Percentiles rank a stretch among this genome's conserved stretches.
phyloP scores from a whole-genome alignment of 176 grass and related monocot genomes.

The Metroxylon sagu region DNA sequence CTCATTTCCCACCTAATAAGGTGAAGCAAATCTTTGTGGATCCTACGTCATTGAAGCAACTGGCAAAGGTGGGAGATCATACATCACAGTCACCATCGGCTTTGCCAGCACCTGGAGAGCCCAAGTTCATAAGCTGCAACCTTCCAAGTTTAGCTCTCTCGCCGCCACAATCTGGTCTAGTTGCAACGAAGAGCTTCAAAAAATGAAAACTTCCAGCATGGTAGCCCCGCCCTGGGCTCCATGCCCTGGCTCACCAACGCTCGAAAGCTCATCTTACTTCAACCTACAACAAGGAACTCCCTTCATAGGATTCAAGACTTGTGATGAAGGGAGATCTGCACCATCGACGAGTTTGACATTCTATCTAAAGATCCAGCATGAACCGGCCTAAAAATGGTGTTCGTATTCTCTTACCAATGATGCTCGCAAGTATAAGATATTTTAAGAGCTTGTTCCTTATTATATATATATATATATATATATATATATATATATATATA shows the following conservation, averaged over 20 bases:
- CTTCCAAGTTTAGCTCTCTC: conserved; percentile 1
- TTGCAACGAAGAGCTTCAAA: background rate
- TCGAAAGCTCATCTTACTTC: conserved; percentile 8
- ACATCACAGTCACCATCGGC: background rate
- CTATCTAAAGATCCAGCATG: conserved; percentile 29
- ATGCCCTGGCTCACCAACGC: conserved; percentile 2
- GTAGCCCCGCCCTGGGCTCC: background rate
- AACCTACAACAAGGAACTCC: background rate
- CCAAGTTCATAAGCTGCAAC: conserved; percentile 14
- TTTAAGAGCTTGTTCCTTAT: too few relatives aligned
- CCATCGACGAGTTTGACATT: conserved; percentile 28
- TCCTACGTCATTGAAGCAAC: conserved; percentile 35
- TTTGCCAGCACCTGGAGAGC: conserved; percentile 2
- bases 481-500: too few relatives aligned
- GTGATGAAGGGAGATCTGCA: conserved; percentile 28
- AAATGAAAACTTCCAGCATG: background rate
- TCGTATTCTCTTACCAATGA: too few relatives aligned
- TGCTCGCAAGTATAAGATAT: too few relatives aligned
- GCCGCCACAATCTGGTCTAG: conserved; percentile 1
- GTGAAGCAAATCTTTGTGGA: conserved; percentile 12
- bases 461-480: too few relatives aligned
- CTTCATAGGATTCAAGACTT: conserved; percentile 34
- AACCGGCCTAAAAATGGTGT: background rate
- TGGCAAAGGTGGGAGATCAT: conserved; percentile 24
- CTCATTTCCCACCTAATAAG: background rate